Base-by-base conservation (phyloP, 2,329 filamentous ascomycete species). In the Chrysoporthe austroafricana region DNA sequence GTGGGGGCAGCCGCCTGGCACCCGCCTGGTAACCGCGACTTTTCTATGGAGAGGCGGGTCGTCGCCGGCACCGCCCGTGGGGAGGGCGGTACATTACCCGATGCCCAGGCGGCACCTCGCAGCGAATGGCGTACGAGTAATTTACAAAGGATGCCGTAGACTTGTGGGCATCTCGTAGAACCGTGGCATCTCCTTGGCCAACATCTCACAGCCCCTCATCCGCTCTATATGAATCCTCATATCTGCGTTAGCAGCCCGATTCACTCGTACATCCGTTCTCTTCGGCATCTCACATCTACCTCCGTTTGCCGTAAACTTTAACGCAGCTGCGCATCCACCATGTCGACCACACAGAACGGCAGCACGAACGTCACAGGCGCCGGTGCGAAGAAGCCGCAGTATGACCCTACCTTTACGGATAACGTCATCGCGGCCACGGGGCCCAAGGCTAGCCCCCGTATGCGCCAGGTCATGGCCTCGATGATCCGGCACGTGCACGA, bases 401-500 rank as follows among this genome's bases (percentile, higher is more conserved):
- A 92, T 81, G 91, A 95, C 78, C 91, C 91, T 73, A 86, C 82
- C 79, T 94, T 95, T 83, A 96, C 93, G 54, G 79, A 88, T 72
- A 82, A 85, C 72, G 91, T 95, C 76, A 86, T 95, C 76, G 85
- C 90, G 69, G 86, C 90, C 70, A 94, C 92, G 78, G 90, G 92
- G 4, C 89, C 91, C 71, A 87, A 90, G 70, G 90, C 91, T 11
- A 82, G 85, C 71, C 88, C 91, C 43, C 86, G 92, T 54, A 85
- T 90, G 74, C 86, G 89, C 68, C 82, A 89, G 73, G 85, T 95
- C 76, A 85, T 95, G 81, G 77, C 85, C 61, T 85, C 86, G 42
- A 80, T 94, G 69, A 89, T 94, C 75, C 84, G 83, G 66, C 92
- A 95, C 80, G 83, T 95, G 66, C 92, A 96, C 79, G 91, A 93